phyloP scores from a whole-genome alignment of 2,329 filamentous ascomycete genomes.

The Penicillium sp. region DNA sequence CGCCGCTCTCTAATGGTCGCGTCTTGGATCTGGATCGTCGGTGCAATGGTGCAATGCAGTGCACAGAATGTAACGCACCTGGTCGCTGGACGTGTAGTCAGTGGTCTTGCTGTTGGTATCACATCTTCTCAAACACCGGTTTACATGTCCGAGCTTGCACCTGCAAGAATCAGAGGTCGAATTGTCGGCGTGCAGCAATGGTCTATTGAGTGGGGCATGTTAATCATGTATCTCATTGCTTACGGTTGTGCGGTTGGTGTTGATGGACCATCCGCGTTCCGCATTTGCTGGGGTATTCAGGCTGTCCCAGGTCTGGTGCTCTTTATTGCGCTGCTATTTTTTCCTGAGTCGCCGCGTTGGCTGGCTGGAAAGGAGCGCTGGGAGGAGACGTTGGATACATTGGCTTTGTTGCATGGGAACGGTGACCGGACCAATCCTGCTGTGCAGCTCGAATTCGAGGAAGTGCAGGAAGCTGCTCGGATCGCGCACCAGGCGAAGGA shows the following conservation, averaged over 20 bases:
- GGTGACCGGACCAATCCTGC: constrained; percentile 56
- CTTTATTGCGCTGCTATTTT: constrained; percentile 55
- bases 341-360: constrained; percentile 64
- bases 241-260: constrained; percentile 38
- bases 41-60: constrained; percentile 29
- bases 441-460: constrained; percentile 55
- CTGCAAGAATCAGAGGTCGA: constrained; percentile 42
- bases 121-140: constrained; percentile 47
- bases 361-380: constrained; percentile 60
- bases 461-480: constrained; percentile 35
- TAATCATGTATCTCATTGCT: constrained; percentile 47
- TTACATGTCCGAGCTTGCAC: constrained; percentile 46
- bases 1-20: constrained; percentile 25
- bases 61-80: constrained; percentile 27
- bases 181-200: constrained; percentile 48
- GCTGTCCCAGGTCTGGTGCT: constrained; percentile 60
- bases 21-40: constrained; percentile 26
- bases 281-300: constrained; percentile 64
- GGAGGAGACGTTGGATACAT: constrained; percentile 52
- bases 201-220: constrained; percentile 46
- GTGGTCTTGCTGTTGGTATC: constrained; percentile 38
- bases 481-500: constrained; percentile 34
- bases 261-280: constrained; percentile 49
- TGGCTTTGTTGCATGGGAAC: constrained; percentile 59
- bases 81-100: constrained; percentile 27